Evolutionary conservation across 179 eudicot species (phyloP).

Genomic region (Silene vulgaris): DNA sequence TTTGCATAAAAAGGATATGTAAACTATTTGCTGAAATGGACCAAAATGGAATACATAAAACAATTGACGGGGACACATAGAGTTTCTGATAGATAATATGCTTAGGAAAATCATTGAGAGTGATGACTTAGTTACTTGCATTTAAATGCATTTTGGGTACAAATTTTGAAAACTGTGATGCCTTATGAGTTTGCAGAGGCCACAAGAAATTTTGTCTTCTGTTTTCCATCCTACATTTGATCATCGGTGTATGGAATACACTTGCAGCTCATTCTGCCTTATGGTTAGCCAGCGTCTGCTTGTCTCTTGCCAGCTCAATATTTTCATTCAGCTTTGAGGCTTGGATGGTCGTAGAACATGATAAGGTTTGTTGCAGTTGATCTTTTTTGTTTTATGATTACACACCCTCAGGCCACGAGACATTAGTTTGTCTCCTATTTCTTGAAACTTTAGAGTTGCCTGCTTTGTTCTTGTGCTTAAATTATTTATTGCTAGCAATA

Average conservation of each 20-base stretch:
- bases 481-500: background rate
- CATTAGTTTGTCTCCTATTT: background rate
- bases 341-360: slow-evolving; percentile 91
- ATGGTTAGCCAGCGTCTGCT: slow-evolving; percentile 67
- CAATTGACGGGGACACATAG: no score
- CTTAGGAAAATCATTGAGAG: background rate
- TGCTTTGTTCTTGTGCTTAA: background rate
- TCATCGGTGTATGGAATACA: slow-evolving; percentile 60
- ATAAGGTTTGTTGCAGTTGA: slow-evolving; percentile 54
- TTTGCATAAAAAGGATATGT: background rate
- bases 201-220: slow-evolving; percentile 69
- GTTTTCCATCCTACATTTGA: slow-evolving; percentile 66
- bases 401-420: background rate
- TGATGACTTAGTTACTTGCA: background rate
- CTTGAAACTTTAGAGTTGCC: background rate
- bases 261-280: slow-evolving; percentile 43
- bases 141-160: slow-evolving; percentile 6
- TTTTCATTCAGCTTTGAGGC: slow-evolving; percentile 82
- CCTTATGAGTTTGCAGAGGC: slow-evolving; percentile 59
- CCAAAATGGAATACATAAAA: no score
- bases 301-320: slow-evolving; percentile 74
- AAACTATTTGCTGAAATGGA: no score
- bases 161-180: slow-evolving; percentile 15
- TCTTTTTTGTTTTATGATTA: slow-evolving; percentile 5
- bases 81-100: background rate